Evolutionary conservation across 1,139 yeast genomes (phyloP), one percentile per base, ranked within the genome.

Genomic region (Lodderomyces orthopsilosis): DNA sequence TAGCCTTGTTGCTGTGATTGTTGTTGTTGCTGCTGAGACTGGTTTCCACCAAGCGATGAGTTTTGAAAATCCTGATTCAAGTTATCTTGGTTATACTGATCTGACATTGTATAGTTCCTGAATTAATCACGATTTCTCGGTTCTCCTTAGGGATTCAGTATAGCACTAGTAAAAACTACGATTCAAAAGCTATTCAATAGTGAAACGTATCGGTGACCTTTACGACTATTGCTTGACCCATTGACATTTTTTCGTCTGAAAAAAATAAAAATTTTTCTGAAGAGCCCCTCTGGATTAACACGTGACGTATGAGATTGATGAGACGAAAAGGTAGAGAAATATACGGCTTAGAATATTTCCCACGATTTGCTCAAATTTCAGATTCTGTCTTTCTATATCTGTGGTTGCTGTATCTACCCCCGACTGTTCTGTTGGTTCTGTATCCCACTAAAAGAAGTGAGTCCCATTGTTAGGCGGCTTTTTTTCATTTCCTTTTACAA

Each of bases 61-160:
- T 79, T 74, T 51, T 75, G 77, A 56, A 83, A 65, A 57, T 78
- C 79, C 51, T 78, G 72, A 42, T 79, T 65, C 68, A 82, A 66
- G 47, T 80, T 71, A 53, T 81, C 81, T 50, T 72, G 71, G 54
- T 66, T 72, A 59, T 66, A 65, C 44, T 68, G 67, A 46, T 74
- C 77, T 43, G 82, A 73, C 83, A 77, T 76, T 35, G 15, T 22
- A 21, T n/a, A 34, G 15, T 21, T 30, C 15, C 17, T 34, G 17
- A 13, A 21, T 34, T 34, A 15, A 34, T 21, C 15, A 12, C 14
- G 18, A 3, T 34, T 15, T 22, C 3, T 34, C 23, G 10, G 6
- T n/a, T 27, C 14, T 26, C 26, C 19, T 34, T 34, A 3, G 9
- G 13, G 17, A 6, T 17, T 17, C 5, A 8, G n/a, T 33, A 14